Evolutionary conservation across 805 yeast species (phyloP).

Genomic region (Wilhelminamyces savonicus): DNA sequence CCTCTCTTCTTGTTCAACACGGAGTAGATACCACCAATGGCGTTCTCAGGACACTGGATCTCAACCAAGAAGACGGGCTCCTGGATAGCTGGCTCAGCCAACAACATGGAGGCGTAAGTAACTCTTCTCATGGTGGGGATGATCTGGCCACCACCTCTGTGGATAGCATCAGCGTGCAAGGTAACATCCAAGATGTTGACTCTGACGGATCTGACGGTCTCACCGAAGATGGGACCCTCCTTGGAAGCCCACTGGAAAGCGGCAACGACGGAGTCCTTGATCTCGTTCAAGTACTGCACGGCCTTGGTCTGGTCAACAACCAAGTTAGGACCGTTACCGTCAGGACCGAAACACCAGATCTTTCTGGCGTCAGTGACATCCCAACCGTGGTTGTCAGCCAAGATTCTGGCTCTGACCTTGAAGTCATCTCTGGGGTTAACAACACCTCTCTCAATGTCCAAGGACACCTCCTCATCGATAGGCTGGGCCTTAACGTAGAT

Average conservation of each 20-base stretch:
- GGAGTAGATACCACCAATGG: conserved; percentile 99
- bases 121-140: conserved; percentile 99
- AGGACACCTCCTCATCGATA: conserved; percentile 84
- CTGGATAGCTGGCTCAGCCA: conserved; percentile 98
- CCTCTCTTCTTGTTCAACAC: conserved; percentile 99
- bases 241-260: conserved; percentile 99
- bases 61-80: conserved; percentile 99
- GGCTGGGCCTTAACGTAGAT: conserved; percentile 97
- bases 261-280: conserved; percentile 99
- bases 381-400: conserved; percentile 99
- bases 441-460: conserved; percentile 90
- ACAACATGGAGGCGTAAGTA: conserved; percentile 94
- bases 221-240: conserved; percentile 99
- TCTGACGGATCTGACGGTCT: conserved; percentile 92
- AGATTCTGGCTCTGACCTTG: conserved; percentile 97
- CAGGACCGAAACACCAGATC: conserved; percentile 99
- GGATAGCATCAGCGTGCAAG: conserved; percentile 99
- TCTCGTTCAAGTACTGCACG: conserved; percentile 97
- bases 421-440: conserved; percentile 94
- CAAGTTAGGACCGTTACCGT: conserved; percentile 97
- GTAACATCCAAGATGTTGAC: conserved; percentile 98
- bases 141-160: conserved; percentile 99
- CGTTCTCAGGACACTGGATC: conserved; percentile 98
- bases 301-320: conserved; percentile 99
- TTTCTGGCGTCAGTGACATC: conserved; percentile 99